A percentile compares a stretch with the other conserved stretches of the same genome.
Conservation (phyloP, 305 asterid genomes). For the Withania somnifera region DNA sequence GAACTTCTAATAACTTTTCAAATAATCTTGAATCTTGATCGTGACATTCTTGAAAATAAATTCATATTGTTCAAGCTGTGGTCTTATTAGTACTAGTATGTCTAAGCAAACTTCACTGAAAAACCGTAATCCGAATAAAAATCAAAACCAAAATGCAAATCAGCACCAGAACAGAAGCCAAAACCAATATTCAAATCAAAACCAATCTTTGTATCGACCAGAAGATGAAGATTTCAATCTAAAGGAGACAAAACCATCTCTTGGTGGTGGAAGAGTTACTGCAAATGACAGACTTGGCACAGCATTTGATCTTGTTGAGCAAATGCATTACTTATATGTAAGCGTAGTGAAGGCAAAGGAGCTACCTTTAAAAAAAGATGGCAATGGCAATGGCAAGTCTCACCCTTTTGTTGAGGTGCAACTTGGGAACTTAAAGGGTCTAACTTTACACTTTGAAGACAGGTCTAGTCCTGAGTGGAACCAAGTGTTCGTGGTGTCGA, state of each 20-base stretch:
- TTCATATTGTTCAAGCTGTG: neutral
- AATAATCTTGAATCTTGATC: neutral
- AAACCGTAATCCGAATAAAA: neutral
- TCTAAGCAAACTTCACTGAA: constrained; percentile 3
- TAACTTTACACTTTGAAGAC: constrained; percentile 31
- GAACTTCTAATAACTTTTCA: neutral
- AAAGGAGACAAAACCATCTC: constrained; percentile 68
- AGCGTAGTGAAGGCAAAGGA: constrained; percentile 66
- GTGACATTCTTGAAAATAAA: neutral
- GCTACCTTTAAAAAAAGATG: constrained; percentile 31
- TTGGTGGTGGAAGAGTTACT: constrained; percentile 65
- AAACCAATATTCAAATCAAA: constrained; percentile 7
- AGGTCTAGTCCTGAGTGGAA: constrained; percentile 62
- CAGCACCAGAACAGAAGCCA: constrained; percentile 14
- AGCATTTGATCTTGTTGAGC: constrained; percentile 78
- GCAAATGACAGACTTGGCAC: constrained; percentile 51
- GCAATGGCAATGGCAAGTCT: constrained; percentile 16
- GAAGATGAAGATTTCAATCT: constrained; percentile 43
- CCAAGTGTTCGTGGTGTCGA: constrained; percentile 53
- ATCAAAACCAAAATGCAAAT: neutral
- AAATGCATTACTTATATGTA: constrained; percentile 66
- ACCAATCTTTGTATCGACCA: constrained; percentile 3
- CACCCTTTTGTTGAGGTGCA: constrained; percentile 58
- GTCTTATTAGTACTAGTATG: neutral
- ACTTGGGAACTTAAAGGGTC: constrained; percentile 47